Percentiles rank a stretch among this genome's conserved stretches.
phyloP scores from a whole-genome alignment of 495 filamentous ascomycete genomes.

The Lineolata rhizophorae region DNA sequence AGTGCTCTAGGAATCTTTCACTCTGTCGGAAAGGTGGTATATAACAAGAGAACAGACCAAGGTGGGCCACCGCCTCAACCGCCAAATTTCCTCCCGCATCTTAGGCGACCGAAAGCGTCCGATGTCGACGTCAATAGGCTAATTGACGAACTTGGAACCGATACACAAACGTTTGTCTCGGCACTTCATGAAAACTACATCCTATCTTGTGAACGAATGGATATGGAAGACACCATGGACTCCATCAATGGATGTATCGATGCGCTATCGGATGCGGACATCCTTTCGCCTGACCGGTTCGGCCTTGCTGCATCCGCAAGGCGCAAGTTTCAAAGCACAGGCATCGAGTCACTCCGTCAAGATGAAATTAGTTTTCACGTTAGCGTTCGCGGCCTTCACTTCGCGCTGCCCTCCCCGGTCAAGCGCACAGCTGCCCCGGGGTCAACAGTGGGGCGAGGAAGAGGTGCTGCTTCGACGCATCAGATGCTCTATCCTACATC shows the following conservation, averaged over 20 bases:
- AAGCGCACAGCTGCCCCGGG: conserved; percentile 27
- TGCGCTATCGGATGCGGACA: conserved; percentile 67
- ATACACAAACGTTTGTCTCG: conserved; percentile 71
- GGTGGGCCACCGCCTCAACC: conserved; percentile 23
- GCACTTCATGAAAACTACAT: conserved; percentile 90
- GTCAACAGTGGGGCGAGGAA: conserved; percentile 12
- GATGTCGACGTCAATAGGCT: conserved; percentile 53
- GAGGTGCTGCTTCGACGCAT: conserved; percentile 21
- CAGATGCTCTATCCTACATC: conserved; percentile 79
- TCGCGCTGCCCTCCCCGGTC: conserved; percentile 67
- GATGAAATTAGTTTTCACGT: conserved; percentile 85
- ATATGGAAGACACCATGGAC: conserved; percentile 40
- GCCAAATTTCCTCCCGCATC: conserved; percentile 39
- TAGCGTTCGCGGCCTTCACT: conserved; percentile 61
- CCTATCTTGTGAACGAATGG: conserved; percentile 49
- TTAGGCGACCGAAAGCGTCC: conserved; percentile 39
- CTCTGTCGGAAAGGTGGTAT: conserved; percentile 81
- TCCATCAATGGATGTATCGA: conserved; percentile 52
- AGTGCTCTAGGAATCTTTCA: conserved; percentile 83
- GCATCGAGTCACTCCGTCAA: conserved; percentile 56
- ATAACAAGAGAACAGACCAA: conserved; percentile 58
- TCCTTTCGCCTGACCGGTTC: conserved; percentile 38
- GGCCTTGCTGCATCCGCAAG: conserved; percentile 17
- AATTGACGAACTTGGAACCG: conserved; percentile 75
- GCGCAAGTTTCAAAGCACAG: conserved; percentile 21